A percentile compares a stretch with the other conserved stretches of the same genome.
phyloP scores from a whole-genome alignment of 257 asterid species.

The Solanum tarapatanum region DNA sequence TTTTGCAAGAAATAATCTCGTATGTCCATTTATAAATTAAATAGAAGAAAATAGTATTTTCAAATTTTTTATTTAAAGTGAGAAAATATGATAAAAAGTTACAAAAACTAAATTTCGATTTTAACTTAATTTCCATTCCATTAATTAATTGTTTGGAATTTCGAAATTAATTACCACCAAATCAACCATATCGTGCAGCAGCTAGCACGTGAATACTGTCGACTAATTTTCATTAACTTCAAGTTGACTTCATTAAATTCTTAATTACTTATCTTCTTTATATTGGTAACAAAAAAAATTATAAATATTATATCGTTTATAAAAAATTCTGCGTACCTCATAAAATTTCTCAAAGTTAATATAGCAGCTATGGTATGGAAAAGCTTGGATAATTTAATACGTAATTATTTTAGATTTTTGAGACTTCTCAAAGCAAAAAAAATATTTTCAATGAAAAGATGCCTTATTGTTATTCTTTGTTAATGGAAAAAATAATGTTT shows the following conservation, averaged over 20 bases:
- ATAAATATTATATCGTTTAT: no score
- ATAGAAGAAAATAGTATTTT: background rate
- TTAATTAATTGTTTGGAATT: background rate
- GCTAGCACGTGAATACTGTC: conserved; percentile 10
- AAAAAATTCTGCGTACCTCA: background rate
- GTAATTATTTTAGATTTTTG: background rate
- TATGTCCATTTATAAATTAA: background rate
- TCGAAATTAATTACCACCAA: background rate
- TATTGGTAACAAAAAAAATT: background rate
- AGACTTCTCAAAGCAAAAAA: background rate
- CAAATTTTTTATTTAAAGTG: background rate
- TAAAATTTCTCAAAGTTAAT: background rate
- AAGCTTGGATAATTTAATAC: background rate
- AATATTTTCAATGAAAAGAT: background rate
- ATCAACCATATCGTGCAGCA: background rate
- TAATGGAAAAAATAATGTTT: background rate
- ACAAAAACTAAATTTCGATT: background rate
- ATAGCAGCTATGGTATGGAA: background rate
- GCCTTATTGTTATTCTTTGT: background rate
- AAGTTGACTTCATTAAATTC: conserved; percentile 36
- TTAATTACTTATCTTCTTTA: background rate
- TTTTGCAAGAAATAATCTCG: background rate
- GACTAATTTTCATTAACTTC: background rate
- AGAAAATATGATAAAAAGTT: background rate
- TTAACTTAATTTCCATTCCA: background rate